Percentiles rank a stretch among this genome's conserved stretches.
These are phyloP conservation scores for Scalesia atractyloides DNA, from an alignment of 129 eudicot genomes.

Conservation along the genomic window DNA sequence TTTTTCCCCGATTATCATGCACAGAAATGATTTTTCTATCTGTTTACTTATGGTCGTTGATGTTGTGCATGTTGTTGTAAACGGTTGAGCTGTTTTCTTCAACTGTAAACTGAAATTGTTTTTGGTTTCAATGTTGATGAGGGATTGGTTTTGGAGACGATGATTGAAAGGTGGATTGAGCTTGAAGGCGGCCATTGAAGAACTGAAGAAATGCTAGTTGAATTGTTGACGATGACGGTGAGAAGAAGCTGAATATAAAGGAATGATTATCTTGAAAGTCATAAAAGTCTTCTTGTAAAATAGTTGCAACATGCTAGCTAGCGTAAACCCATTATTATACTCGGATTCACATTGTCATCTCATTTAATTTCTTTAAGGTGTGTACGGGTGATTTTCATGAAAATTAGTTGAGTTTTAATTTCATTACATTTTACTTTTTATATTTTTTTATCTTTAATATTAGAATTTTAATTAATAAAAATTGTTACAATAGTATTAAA, in stretches of 20 bases:
- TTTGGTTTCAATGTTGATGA: constrained; percentile 9
- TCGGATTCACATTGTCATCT: neutral
- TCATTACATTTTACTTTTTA: too few species aligned
- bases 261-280: constrained; percentile 19
- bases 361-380: neutral
- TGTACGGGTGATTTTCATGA: neutral
- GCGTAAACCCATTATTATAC: neutral
- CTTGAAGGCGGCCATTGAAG: constrained; percentile 28
- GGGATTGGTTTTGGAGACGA: constrained; percentile 1
- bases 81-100: neutral
- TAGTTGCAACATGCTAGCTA: too few species aligned
- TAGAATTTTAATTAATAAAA: too few species aligned
- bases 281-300: neutral
- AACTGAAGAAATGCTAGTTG: neutral
- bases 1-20: constrained; percentile 33
- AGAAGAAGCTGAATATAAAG: neutral
- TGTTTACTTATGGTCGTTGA: neutral
- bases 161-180: constrained; percentile 14
- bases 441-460: too few species aligned
- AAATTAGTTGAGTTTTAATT: too few species aligned
- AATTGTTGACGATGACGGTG: neutral
- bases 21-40: neutral
- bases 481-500: too few species aligned
- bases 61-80: neutral
- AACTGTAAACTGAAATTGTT: neutral